These are phyloP conservation scores for Eutreptiella sp. DNA, from an alignment of 208 protist genomes.

Conservation along the genomic window DNA sequence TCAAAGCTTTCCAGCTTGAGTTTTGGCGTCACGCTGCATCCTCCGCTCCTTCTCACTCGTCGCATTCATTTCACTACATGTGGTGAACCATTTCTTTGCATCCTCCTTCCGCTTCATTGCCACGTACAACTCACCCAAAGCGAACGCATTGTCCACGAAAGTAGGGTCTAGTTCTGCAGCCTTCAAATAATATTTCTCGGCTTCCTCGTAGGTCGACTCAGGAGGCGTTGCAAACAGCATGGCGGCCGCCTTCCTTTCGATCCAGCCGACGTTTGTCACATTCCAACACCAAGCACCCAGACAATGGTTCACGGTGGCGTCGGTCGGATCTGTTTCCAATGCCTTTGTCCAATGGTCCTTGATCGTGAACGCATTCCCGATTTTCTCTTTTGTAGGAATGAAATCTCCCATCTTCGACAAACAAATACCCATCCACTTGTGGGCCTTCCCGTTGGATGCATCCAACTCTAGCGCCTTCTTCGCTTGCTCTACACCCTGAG, in stretches of 20 bases:
- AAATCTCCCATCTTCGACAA: conserved; percentile 53
- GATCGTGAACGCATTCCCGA: conserved; percentile 71
- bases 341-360: conserved; percentile 70
- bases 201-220: conserved; percentile 72
- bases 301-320: conserved; percentile 70
- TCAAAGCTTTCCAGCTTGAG: too few relatives aligned
- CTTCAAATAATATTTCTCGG: conserved; percentile 61
- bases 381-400: conserved; percentile 72
- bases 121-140: conserved; percentile 59
- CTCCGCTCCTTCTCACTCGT: too few relatives aligned
- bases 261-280: conserved; percentile 69
- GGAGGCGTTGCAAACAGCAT: conserved; percentile 78
- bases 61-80: too few relatives aligned
- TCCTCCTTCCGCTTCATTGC: conserved; percentile 52
- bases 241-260: conserved; percentile 70
- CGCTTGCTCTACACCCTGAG: conserved; percentile 59
- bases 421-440: conserved; percentile 79
- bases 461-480: conserved; percentile 52
- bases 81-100: conserved; percentile 72
- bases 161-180: conserved; percentile 50
- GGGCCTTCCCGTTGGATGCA: too few relatives aligned
- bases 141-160: conserved; percentile 58
- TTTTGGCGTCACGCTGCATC: too few relatives aligned
- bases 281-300: conserved; percentile 82
- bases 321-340: conserved; percentile 65